Evolutionary conservation across 148 eudicot genomes (phyloP).

Genomic region (Nepenthes gracilis): DNA sequence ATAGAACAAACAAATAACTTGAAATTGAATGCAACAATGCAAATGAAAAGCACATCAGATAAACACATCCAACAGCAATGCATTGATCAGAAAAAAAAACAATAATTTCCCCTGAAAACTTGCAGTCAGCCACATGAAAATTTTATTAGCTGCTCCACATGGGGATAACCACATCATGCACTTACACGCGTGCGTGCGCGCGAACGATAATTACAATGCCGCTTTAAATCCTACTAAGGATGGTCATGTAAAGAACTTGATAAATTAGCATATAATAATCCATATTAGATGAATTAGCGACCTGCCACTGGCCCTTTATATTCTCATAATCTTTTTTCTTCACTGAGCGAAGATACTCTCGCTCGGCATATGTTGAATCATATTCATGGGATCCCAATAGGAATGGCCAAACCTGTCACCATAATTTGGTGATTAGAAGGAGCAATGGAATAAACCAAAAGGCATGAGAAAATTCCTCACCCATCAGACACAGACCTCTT

Average conservation of each 20-base stretch:
- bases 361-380: conserved; percentile 88
- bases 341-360: conserved; percentile 56
- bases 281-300: conserved; percentile 11
- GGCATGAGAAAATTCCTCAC: not conserved
- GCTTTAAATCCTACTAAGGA: too few species aligned
- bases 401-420: conserved; percentile 70
- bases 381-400: conserved; percentile 66
- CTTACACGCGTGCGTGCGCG: too few species aligned
- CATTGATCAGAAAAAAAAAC: too few species aligned
- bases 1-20: too few species aligned
- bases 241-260: not conserved
- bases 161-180: too few species aligned
- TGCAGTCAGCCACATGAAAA: too few species aligned
- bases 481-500: conserved; percentile 45
- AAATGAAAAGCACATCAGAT: too few species aligned
- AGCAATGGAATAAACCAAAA: not conserved
- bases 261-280: not conserved
- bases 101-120: too few species aligned
- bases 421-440: conserved; percentile 5
- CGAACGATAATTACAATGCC: too few species aligned
- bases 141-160: too few species aligned
- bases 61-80: too few species aligned
- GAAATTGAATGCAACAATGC: too few species aligned
- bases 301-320: conserved; percentile 93
- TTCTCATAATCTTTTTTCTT: conserved; percentile 79